Evolutionary conservation across 176 grass and related monocot species (phyloP), one percentile per base, ranked within the genome.

Genomic region (Eleusine indica): DNA sequence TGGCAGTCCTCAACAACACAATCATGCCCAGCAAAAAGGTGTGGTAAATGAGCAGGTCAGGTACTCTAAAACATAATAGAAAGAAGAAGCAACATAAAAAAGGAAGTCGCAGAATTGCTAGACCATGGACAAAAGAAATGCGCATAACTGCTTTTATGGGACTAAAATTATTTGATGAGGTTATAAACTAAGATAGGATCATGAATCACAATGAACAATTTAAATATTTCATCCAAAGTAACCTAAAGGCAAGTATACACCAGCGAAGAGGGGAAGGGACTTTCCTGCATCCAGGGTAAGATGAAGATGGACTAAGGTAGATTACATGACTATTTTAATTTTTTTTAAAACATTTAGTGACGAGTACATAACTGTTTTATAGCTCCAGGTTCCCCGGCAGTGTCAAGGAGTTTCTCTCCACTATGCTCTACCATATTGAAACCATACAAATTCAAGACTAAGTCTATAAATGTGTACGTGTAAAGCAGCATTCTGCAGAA

Each of bases 1-100:
- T 9, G 25, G 17, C 18, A 89, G 13, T 66, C 43, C 7, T 85
- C 7, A 29, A 66, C 61, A 85, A 62, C 18, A 80, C 46, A 78
- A 5, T 2, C 42, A 79, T 41, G 6, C 18, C 44, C 42, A 44
- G 42, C 42, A 44, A 47, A 10, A 47, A 47, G 11, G 2, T 11
- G 9, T 47, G 11, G 44, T 58, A 51, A 75, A 61, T 16, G 1
- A 30, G 73, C 9, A 80, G 32, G 32, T 71, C 65, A 54, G 18
- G 14, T 77, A 77, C 32, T 35, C 32, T 35, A 43, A 25, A 70
- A 37, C 42, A 56, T 11, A 61, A 51, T 2, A 17, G 28, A 81
- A 89, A 54, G 18, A 38, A 54, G 54, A 64, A 78, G 47, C 56
- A 58, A n/a, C 56, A 58, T 0, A 57, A 56, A 21, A 5, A 56